phyloP scores from a whole-genome alignment of 192 early-diverging fungal species.

The Paraglomus brasilianum region DNA sequence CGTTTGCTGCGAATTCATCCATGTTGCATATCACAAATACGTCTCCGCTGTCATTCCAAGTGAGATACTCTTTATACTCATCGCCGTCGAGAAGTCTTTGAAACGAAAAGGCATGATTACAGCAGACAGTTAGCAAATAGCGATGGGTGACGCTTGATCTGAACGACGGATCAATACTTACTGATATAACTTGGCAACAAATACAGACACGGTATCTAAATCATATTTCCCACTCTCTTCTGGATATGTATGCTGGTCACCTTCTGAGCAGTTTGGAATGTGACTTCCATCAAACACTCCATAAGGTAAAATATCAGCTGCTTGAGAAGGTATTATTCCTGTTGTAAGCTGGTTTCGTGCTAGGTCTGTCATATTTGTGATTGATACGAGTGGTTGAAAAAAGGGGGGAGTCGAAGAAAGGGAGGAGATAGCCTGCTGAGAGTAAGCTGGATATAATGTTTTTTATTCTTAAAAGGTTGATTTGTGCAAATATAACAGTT shows the following conservation, averaged over 20 bases:
- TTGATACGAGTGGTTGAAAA: background rate
- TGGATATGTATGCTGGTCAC: background rate
- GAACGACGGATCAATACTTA: slow-evolving; percentile 2
- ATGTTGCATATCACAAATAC: slow-evolving; percentile 32
- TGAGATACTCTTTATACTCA: slow-evolving; percentile 31
- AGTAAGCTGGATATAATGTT: background rate
- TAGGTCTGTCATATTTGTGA: slow-evolving; percentile 8
- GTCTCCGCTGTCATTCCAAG: slow-evolving; percentile 29
- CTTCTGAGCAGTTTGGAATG: background rate
- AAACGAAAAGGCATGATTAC: background rate
- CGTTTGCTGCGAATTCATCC: slow-evolving; percentile 45
- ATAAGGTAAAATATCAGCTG: slow-evolving; percentile 22
- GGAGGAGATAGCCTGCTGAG: no score
- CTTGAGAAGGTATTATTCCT: slow-evolving; percentile 24
- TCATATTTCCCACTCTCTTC: slow-evolving; percentile 31
- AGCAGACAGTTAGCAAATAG: background rate
- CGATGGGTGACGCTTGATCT: background rate
- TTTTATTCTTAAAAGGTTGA: background rate
- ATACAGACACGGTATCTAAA: slow-evolving; percentile 29
- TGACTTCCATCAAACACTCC: background rate
- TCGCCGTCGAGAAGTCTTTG: slow-evolving; percentile 25
- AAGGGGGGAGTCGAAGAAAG: no score
- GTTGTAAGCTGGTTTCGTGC: slow-evolving; percentile 3
- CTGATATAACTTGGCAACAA: slow-evolving; percentile 31
- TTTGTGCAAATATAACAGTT: background rate